These are phyloP conservation scores for Monilinia polystroma DNA, from an alignment of 2,329 filamentous ascomycete genomes.

Conservation along the genomic window DNA sequence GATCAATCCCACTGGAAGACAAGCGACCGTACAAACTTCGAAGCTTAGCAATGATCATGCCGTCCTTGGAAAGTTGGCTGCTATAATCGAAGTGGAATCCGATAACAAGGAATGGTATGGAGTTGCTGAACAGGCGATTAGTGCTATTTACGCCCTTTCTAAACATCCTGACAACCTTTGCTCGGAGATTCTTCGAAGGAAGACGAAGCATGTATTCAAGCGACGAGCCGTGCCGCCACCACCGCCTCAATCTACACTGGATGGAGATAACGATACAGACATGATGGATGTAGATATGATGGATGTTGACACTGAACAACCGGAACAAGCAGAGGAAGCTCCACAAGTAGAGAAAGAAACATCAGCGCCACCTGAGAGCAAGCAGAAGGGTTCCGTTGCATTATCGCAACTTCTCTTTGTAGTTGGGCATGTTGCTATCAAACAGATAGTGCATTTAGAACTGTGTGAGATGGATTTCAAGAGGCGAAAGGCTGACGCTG, in stretches of 20 bases:
- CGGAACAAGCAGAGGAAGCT: conserved; percentile 35
- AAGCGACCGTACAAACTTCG: conserved; percentile 65
- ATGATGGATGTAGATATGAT: conserved; percentile 35
- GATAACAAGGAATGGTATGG: conserved; percentile 96
- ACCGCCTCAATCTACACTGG: conserved; percentile 13
- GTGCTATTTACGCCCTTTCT: conserved; percentile 89
- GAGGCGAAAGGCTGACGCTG: conserved; percentile 86
- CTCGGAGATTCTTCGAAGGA: conserved; percentile 83
- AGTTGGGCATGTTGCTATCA: conserved; percentile 94
- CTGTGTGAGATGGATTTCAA: conserved; percentile 98
- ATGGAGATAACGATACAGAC: conserved; percentile 30
- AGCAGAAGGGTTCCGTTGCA: conserved; percentile 68
- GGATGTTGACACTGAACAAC: conserved; percentile 27
- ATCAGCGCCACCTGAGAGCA: conserved; percentile 39
- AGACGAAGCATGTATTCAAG: conserved; percentile 77
- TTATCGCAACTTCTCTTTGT: conserved; percentile 92
- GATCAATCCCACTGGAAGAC: conserved; percentile 82
- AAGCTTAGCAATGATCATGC: conserved; percentile 91
- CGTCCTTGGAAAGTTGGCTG: conserved; percentile 74
- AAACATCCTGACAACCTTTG: conserved; percentile 93
- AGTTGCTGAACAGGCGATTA: conserved; percentile 92
- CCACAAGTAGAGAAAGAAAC: conserved; percentile 20
- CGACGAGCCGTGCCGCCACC: conserved; percentile 32
- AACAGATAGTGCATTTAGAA: conserved; percentile 97
- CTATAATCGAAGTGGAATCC: conserved; percentile 80